Evolutionary conservation across 2,329 filamentous ascomycete genomes (phyloP).

Genomic region (Fusarium torreyae): DNA sequence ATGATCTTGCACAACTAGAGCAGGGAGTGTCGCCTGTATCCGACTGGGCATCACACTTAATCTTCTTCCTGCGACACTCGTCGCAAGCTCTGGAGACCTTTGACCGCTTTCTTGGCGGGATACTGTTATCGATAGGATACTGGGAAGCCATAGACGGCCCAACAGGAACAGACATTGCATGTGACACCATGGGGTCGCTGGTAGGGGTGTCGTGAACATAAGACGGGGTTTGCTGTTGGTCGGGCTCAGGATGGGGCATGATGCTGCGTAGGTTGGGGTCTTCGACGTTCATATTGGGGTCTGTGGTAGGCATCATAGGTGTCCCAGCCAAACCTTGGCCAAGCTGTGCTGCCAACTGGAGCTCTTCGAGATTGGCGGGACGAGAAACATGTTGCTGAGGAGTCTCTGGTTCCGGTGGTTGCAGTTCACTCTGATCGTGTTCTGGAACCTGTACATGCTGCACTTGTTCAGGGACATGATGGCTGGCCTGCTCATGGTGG

Average conservation of each 20-base stretch:
- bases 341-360: slow-evolving; percentile 71
- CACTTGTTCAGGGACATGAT: slow-evolving; percentile 50
- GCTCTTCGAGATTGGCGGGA: slow-evolving; percentile 67
- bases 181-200: slow-evolving; percentile 56
- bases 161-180: slow-evolving; percentile 55
- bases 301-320: slow-evolving; percentile 65
- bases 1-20: slow-evolving; percentile 83
- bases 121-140: slow-evolving; percentile 68
- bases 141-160: slow-evolving; percentile 57
- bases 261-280: slow-evolving; percentile 62
- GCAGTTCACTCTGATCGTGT: slow-evolving; percentile 52
- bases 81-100: slow-evolving; percentile 93
- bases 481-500: slow-evolving; percentile 45
- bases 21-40: slow-evolving; percentile 82
- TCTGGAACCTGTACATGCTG: slow-evolving; percentile 50
- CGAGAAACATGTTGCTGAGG: slow-evolving; percentile 60
- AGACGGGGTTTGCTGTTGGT: slow-evolving; percentile 55
- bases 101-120: slow-evolving; percentile 80
- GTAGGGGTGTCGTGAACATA: slow-evolving; percentile 58
- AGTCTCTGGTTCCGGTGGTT: slow-evolving; percentile 54
- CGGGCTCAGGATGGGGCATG: slow-evolving; percentile 60
- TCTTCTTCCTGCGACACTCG: slow-evolving; percentile 90
- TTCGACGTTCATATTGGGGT: slow-evolving; percentile 61
- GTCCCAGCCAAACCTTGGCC: slow-evolving; percentile 67
- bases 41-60: slow-evolving; percentile 86